A percentile compares a stretch with the other conserved stretches of the same genome.
These are phyloP conservation scores for Candida ascalaphidarum DNA, from an alignment of 805 yeast genomes.

Conservation along the genomic window DNA sequence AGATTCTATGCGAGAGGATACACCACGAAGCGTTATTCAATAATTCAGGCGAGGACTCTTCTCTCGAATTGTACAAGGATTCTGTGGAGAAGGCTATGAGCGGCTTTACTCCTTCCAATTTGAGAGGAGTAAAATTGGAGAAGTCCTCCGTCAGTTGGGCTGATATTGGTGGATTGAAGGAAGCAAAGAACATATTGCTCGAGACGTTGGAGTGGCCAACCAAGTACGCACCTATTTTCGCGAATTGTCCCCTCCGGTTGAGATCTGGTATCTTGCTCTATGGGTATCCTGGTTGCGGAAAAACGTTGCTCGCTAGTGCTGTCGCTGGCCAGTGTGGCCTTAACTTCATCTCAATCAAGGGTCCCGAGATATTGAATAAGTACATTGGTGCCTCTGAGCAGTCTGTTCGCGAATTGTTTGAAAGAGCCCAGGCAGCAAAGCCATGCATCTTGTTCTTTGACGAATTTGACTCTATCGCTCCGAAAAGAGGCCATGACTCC, in stretches of 20 bases:
- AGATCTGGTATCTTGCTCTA: constrained; percentile 86
- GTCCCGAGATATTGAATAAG: constrained; percentile 91
- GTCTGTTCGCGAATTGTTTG: constrained; percentile 85
- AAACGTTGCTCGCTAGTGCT: constrained; percentile 86
- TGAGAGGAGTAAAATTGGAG: constrained; percentile 81
- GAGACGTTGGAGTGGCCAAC: constrained; percentile 98
- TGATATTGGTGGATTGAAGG: constrained; percentile 81
- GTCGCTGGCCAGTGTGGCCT: constrained; percentile 91
- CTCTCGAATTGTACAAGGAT: constrained; percentile 13
- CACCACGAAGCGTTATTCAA: constrained; percentile 40
- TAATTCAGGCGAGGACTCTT: constrained; percentile 1
- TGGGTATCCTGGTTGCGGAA: constrained; percentile 98
- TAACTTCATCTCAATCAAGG: constrained; percentile 87
- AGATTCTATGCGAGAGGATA: constrained; percentile 61
- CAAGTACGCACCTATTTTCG: constrained; percentile 90
- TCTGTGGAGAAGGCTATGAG: constrained; percentile 50
- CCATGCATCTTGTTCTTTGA: constrained; percentile 97
- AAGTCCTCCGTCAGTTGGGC: constrained; percentile 71
- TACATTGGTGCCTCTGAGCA: constrained; percentile 98
- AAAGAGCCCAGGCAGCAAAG: constrained; percentile 88
- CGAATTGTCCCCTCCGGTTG: constrained; percentile 75
- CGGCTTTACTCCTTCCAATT: constrained; percentile 69
- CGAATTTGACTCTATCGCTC: constrained; percentile 96
- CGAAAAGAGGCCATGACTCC: constrained; percentile 95
- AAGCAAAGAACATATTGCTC: constrained; percentile 64